Evolutionary conservation across 306 rosid genomes (phyloP).

Genomic region (Quercus variabilis): DNA sequence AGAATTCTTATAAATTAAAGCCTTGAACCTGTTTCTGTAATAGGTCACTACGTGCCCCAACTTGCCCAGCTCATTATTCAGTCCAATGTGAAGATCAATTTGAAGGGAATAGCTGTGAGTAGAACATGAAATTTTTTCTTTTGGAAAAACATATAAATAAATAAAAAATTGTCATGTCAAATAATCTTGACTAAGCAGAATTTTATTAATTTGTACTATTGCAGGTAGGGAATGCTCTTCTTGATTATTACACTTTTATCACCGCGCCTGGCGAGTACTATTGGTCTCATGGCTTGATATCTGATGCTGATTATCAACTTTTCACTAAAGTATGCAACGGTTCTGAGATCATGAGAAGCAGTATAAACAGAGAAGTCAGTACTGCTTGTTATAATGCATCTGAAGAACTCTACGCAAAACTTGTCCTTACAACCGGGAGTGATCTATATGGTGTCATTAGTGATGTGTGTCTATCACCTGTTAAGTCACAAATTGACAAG

Average conservation of each 20-base stretch:
- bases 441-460: neutral
- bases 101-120: conserved; percentile 44
- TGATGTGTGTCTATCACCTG: neutral
- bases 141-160: neutral
- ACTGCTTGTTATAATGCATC: neutral
- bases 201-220: neutral
- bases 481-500: neutral
- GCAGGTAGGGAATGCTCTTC: conserved; percentile 40
- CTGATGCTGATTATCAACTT: conserved; percentile 22
- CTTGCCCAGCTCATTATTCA: conserved; percentile 40
- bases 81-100: conserved; percentile 26
- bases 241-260: conserved; percentile 24
- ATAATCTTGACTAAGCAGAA: neutral
- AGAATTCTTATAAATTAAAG: too few relatives aligned
- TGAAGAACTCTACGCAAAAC: too few relatives aligned
- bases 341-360: neutral
- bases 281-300: conserved; percentile 42
- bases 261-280: conserved; percentile 21
- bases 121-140: neutral
- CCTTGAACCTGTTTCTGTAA: neutral
- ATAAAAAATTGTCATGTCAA: neutral
- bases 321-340: conserved; percentile 15
- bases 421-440: too few relatives aligned
- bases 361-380: neutral
- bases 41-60: conserved; percentile 52